Conservation (phyloP, 768 basidiomycete species). For the Inosperma sp. region DNA sequence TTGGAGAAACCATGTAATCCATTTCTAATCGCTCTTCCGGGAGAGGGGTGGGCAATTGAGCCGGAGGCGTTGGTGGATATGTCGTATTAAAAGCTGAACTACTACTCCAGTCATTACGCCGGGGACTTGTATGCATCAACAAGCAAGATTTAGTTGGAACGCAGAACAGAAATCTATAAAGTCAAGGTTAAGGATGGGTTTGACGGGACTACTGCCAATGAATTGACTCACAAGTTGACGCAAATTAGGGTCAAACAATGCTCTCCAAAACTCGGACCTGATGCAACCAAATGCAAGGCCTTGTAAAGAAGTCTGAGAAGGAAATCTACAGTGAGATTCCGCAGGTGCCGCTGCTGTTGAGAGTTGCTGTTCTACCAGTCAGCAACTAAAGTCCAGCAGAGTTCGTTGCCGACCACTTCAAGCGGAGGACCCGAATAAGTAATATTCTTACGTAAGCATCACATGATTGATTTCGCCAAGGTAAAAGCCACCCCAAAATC, state of each 20-base stretch:
- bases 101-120: slow-evolving; percentile 12
- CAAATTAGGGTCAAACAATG: not conserved
- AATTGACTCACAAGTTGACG: slow-evolving; percentile 7
- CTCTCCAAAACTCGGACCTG: slow-evolving; percentile 5
- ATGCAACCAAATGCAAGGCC: slow-evolving; percentile 13
- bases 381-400: too few relatives aligned
- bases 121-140: slow-evolving; percentile 9
- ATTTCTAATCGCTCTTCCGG: slow-evolving; percentile 19
- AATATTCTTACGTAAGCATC: too few relatives aligned
- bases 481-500: too few relatives aligned
- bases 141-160: not conserved
- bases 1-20: too few relatives aligned
- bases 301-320: too few relatives aligned
- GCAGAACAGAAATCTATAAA: not conserved
- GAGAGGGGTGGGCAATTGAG: slow-evolving; percentile 27
- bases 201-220: not conserved
- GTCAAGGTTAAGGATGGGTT: not conserved
- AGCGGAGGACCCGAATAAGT: too few relatives aligned
- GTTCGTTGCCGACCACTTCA: too few relatives aligned
- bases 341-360: too few relatives aligned
- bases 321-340: too few relatives aligned
- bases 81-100: slow-evolving; percentile 4
- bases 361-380: too few relatives aligned
- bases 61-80: slow-evolving; percentile 18
- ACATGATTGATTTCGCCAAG: too few relatives aligned